Evolutionary conservation across 2,329 filamentous ascomycete species (phyloP).

Genomic region (Aspergillus sp.): DNA sequence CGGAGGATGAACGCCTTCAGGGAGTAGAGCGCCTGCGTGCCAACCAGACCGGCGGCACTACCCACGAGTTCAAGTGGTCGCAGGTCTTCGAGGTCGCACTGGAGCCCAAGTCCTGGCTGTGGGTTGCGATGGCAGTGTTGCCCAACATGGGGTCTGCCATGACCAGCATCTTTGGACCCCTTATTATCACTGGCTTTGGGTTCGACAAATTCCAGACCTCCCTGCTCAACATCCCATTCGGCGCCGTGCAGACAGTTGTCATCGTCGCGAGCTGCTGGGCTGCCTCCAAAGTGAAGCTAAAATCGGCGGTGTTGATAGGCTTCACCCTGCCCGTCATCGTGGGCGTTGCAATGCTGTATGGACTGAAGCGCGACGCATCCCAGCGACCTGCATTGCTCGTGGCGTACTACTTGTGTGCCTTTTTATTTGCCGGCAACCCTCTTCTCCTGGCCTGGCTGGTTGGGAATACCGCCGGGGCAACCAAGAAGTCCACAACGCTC

Average conservation of each 20-base stretch:
- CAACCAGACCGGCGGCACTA: conserved; percentile 50
- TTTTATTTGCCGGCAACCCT: conserved; percentile 66
- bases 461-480: conserved; percentile 66
- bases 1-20: conserved; percentile 45
- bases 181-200: conserved; percentile 62
- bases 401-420: conserved; percentile 66
- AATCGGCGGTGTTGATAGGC: conserved; percentile 54
- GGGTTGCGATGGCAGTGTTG: conserved; percentile 59
- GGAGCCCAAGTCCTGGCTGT: conserved; percentile 58
- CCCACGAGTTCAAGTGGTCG: conserved; percentile 46
- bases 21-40: conserved; percentile 52
- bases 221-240: conserved; percentile 68
- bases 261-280: conserved; percentile 61
- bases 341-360: conserved; percentile 58
- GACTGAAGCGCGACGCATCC: conserved; percentile 45
- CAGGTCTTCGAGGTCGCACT: conserved; percentile 45
- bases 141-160: conserved; percentile 65
- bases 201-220: conserved; percentile 59
- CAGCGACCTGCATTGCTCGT: conserved; percentile 53
- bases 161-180: conserved; percentile 64
- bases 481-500: conserved; percentile 66
- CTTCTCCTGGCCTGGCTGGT: conserved; percentile 69
- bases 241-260: conserved; percentile 59
- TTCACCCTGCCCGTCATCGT: conserved; percentile 62
- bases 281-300: conserved; percentile 57